Evolutionary conservation across 306 rosid genomes (phyloP), one percentile per base, ranked within the genome.

Genomic region (Fragaria vesca): DNA sequence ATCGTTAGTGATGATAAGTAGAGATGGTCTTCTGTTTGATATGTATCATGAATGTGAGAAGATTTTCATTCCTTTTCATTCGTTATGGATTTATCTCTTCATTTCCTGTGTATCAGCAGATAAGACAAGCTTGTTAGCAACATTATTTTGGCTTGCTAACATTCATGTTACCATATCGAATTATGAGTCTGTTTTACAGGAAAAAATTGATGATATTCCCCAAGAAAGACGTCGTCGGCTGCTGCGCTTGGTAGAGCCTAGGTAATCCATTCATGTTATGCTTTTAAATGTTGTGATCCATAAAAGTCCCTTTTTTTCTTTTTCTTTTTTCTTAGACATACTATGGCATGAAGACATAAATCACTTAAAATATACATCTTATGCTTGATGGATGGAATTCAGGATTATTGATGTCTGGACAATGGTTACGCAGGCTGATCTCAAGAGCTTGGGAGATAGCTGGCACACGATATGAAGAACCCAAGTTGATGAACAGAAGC

Each of bases 381-480:
- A 6, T 55, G 42, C 30, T 74, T 58, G 10, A 0, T 48, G 20
- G 54, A 40, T 72, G 13, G 57, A 77, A 40, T 34, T 60, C 65
- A 76, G 67, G 51, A 78, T 40, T 42, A 50, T 73, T 84, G 82
- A 83, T 79, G 57, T 66, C 60, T 69, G 77, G 80, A 71, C 51
- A 75, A 72, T 70, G 82, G 68, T 85, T 26, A 75, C 60, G 86
- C 85, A 94, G 98, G 83, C 90, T 86, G 66, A 69, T 90, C 71
- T 87, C 98, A 71, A 87, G 78, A 83, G 96, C 97, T 57, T 94
- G 98, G 98, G 89, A 88, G 81, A 84, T 94, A 79, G 94, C 97
- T 62, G 96, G 98, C 46, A 82, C 93, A 12, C 81, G 94, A 82
- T 94, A 86, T 51, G 88, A 80, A 72, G 91, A 94, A 79, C 86